A percentile compares a stretch with the other conserved stretches of the same genome.
phyloP scores from a whole-genome alignment of 192 early-diverging fungal species.

The Funneliformis geosporum region DNA sequence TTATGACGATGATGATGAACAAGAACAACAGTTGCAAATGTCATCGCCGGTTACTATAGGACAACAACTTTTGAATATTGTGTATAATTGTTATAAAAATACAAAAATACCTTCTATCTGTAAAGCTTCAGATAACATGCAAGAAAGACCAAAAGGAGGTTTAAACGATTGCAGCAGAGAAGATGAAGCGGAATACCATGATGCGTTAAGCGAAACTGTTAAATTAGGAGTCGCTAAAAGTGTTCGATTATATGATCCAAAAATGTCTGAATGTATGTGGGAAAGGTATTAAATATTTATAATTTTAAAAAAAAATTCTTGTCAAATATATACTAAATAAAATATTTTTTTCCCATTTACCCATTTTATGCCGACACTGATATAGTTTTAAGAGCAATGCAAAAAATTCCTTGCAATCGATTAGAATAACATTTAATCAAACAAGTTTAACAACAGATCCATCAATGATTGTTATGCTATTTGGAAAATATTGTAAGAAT shows the following conservation, averaged over 20 bases:
- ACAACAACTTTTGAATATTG: no score
- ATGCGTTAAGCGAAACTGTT: constrained; percentile 17
- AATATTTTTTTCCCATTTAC: no score
- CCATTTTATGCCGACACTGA: no score
- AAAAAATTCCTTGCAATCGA: background rate
- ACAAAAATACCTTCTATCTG: background rate
- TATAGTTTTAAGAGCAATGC: constrained; percentile 1
- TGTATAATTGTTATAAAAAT: background rate
- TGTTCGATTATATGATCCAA: constrained; percentile 15
- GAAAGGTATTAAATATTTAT: no score
- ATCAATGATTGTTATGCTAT: constrained; percentile 15
- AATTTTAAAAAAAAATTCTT: no score
- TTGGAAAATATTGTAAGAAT: constrained; percentile 27
- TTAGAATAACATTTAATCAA: background rate
- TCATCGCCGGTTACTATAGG: no score
- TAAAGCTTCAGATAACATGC: no score
- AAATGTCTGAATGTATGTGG: constrained; percentile 14
- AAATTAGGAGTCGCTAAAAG: background rate
- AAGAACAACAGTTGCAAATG: no score
- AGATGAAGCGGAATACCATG: background rate
- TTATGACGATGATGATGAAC: no score
- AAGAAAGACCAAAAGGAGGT: background rate
- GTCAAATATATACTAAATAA: no score
- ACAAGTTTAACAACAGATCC: background rate
- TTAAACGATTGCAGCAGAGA: no score